Evolutionary conservation across 78 protist genomes (phyloP), one percentile per base, ranked within the genome.

Genomic region (Bodo saltans): DNA sequence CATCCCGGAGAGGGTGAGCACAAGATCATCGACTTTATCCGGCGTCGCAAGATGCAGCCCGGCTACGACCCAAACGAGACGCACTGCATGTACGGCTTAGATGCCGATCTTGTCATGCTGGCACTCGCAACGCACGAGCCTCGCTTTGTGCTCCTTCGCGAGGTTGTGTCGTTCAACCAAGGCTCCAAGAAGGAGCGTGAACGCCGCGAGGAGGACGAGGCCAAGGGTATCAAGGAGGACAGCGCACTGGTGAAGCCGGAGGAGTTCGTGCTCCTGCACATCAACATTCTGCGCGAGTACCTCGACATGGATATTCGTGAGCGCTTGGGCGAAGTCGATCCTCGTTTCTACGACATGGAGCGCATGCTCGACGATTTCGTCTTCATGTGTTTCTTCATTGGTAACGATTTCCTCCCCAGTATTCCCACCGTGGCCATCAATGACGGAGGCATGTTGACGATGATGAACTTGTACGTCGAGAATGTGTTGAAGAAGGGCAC

Each of bases 1-100:
- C 85, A 4, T 30, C 94, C 96, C 0, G 98, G 98, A 0, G 96
- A 93, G 69, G 99, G 99, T 8, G 99, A 97, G 89, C 99, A 97
- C 74, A 97, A 97, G 89, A 94, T 97, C 74, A 90, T 94, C 95
- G 93, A 91, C 41, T 93, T 47, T 74, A 88, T 97, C 86, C 84
- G 99, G 42, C 40, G 32, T 52, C 89, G 91, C 74, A 84, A 94
- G 74, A 70, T 86, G 39, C 81, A 47, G 35, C 87, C 88, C 26
- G 92, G 39, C 12, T 95, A 87, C 87, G 72, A 88, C 52, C 92
- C 96, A 35, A 82, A 89, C 69, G 42, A 53, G 72, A 21, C 88
- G 12, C 98, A 96, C 85, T 92, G 95, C 74, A n/a, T 95, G 74
- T 94, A 94, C 83, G 98, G 98, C 26, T 74, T 94, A 2, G 99